phyloP scores from a whole-genome alignment of 2,329 filamentous ascomycete genomes.

The Paecilomyces fulvus region DNA sequence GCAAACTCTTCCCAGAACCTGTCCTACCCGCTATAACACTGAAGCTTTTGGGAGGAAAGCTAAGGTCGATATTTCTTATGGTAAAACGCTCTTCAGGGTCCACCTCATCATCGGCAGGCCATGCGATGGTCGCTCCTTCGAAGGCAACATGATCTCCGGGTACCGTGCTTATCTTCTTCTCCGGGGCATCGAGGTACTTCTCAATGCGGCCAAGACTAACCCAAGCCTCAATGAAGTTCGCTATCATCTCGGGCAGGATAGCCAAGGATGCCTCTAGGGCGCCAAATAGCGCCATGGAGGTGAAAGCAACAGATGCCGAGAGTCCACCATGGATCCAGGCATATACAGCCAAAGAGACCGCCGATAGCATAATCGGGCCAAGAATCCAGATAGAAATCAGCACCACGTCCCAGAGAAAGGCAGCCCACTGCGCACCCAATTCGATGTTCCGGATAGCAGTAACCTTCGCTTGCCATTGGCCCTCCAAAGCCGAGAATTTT shows the following conservation, averaged over 20 bases:
- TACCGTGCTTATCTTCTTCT: slow-evolving; percentile 49
- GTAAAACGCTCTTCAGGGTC: slow-evolving; percentile 55
- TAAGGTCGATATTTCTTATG: slow-evolving; percentile 55
- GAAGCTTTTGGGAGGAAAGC: slow-evolving; percentile 60
- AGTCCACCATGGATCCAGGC: slow-evolving; percentile 55
- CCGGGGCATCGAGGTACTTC: slow-evolving; percentile 59
- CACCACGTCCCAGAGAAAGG: slow-evolving; percentile 56
- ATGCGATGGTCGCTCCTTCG: slow-evolving; percentile 60
- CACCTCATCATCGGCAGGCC: slow-evolving; percentile 57
- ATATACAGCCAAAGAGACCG: slow-evolving; percentile 62
- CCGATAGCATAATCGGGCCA: slow-evolving; percentile 65
- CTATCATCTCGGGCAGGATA: slow-evolving; percentile 64
- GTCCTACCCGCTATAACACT: slow-evolving; percentile 71
- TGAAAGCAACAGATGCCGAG: slow-evolving; percentile 67
- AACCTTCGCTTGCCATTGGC: slow-evolving; percentile 66
- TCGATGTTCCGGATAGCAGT: slow-evolving; percentile 56
- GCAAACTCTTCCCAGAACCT: slow-evolving; percentile 67
- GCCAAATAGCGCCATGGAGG: slow-evolving; percentile 65
- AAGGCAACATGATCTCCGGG: slow-evolving; percentile 56
- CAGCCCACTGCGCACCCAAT: slow-evolving; percentile 56
- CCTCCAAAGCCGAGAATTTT: slow-evolving; percentile 71
- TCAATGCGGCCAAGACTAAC: slow-evolving; percentile 67
- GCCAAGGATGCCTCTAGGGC: slow-evolving; percentile 64
- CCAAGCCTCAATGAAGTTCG: slow-evolving; percentile 61
- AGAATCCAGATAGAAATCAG: slow-evolving; percentile 63